Evolutionary conservation across 1,139 yeast species (phyloP), one percentile per base, ranked within the genome.

Genomic region (Yamadazyma dushanensis): DNA sequence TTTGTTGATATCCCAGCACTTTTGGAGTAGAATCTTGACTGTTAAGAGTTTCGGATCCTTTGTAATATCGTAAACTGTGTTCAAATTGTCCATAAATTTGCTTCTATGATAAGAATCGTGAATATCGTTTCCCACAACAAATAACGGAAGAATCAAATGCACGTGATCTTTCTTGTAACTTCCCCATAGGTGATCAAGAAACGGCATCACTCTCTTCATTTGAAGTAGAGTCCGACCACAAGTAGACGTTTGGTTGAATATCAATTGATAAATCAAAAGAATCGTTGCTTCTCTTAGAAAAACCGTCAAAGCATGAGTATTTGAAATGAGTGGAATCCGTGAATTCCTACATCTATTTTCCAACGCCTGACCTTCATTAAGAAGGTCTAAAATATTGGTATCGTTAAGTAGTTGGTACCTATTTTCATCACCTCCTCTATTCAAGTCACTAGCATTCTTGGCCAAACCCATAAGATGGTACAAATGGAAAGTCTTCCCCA

Each of bases 161-260:
- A 26, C 16, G 8, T 8, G 6, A 8, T 24, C 16, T 8, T 24
- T 22, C 24, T 22, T 7, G 24, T 10, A 10, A 5, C 11, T 10
- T 8, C 14, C 7, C 26, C 26, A 24, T 9, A 24, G 14, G n/a
- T 24, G 10, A 16, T 19, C 21, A 10, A 28, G 23, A 28, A 14
- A n/a, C 6, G 16, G 16, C 8, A 28, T 17, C 9, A 18, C 8
- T 18, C 31, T 17, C 16, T 28, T 28, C 23, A 28, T 28, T 18
- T 28, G 31, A 18, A 28, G 31, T 8, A 19, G n/a, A 11, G 31
- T 28, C 10, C 21, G n/a, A n/a, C n/a, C 23, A 13, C 31, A n/a
- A 10, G 13, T 17, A 4, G 31, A 28, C 10, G 23, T 19, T 6
- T 28, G 31, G 8, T 19, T 17, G 24, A 10, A 28, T 4, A 28